These are phyloP conservation scores for Acanthamoeba polyphaga DNA, from an alignment of 208 protist species.

Conservation along the genomic window DNA sequence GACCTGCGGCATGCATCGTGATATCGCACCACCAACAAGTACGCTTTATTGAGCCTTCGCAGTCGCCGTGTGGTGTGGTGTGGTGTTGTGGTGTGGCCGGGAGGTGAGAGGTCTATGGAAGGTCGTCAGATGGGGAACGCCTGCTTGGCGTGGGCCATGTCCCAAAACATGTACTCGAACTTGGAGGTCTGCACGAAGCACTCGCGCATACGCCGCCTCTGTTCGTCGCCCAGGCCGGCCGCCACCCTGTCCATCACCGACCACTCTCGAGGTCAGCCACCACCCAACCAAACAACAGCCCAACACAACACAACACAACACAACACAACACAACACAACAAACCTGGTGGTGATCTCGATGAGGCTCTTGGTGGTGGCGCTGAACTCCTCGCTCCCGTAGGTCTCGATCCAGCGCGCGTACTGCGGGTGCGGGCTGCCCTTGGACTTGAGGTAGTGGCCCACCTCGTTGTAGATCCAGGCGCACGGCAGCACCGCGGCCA, in stretches of 20 bases:
- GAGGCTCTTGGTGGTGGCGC: constrained; percentile 35
- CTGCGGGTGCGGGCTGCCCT: constrained; percentile 58
- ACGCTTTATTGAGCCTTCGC: not conserved
- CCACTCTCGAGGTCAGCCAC: too few species aligned
- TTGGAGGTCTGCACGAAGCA: constrained; percentile 53
- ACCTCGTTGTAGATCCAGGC: constrained; percentile 65
- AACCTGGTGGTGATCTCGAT: constrained; percentile 24
- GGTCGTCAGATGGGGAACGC: not conserved
- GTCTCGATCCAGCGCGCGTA: constrained; percentile 42
- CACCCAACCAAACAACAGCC: not conserved
- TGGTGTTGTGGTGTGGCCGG: too few species aligned
- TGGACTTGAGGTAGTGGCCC: constrained; percentile 31
- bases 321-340: not conserved
- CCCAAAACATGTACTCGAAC: constrained; percentile 67
- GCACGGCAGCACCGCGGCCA: constrained; percentile 29
- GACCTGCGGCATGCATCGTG: not conserved
- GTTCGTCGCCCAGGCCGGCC: not conserved
- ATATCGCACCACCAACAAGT: too few species aligned
- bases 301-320: not conserved
- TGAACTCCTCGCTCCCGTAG: constrained; percentile 43
- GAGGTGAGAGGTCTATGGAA: not conserved
- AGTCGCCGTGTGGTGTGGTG: too few species aligned
- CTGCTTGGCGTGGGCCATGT: not conserved
- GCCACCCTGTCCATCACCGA: constrained; percentile 34
- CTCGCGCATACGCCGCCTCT: constrained; percentile 36